Conservation (phyloP, 805 yeast genomes). For the Helenozyma rhizophorensis region DNA sequence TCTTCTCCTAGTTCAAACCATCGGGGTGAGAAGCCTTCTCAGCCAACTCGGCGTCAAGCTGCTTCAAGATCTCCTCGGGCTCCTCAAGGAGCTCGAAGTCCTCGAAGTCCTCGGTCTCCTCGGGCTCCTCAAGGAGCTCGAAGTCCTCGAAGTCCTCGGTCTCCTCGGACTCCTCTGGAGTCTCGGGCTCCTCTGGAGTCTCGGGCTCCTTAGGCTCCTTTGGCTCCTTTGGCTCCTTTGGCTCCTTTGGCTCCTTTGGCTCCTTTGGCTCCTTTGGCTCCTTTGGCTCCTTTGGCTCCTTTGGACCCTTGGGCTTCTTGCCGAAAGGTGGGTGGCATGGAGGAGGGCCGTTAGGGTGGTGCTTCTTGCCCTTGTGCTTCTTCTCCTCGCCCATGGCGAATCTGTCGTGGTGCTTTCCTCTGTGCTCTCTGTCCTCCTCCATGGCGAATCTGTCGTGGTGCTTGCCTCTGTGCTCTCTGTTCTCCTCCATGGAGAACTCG, state of each 20-base stretch:
- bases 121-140: not conserved
- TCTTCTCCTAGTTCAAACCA: not conserved
- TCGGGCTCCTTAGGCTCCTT: not conserved
- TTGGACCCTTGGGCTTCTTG: no score
- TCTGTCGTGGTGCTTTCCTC: slow-evolving; percentile 1
- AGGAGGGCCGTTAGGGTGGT: not conserved
- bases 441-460: not conserved
- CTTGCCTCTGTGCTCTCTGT: not conserved
- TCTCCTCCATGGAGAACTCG: not conserved
- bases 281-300: no score
- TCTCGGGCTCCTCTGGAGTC: slow-evolving; percentile 1
- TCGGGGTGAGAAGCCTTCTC: not conserved
- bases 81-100: not conserved
- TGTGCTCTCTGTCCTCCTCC: not conserved
- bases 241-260: no score
- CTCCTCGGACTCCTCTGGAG: slow-evolving; percentile 1
- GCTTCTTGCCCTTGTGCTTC: not conserved
- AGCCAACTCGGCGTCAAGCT: not conserved
- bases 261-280: no score
- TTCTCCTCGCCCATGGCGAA: no score
- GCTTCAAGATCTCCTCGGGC: not conserved
- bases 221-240: not conserved
- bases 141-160: not conserved
- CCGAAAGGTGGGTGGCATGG: not conserved
- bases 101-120: not conserved